A percentile compares a stretch with the other conserved stretches of the same genome.
These are phyloP conservation scores for Tulasnella sp. DNA, from an alignment of 768 basidiomycete genomes.

Conservation along the genomic window DNA sequence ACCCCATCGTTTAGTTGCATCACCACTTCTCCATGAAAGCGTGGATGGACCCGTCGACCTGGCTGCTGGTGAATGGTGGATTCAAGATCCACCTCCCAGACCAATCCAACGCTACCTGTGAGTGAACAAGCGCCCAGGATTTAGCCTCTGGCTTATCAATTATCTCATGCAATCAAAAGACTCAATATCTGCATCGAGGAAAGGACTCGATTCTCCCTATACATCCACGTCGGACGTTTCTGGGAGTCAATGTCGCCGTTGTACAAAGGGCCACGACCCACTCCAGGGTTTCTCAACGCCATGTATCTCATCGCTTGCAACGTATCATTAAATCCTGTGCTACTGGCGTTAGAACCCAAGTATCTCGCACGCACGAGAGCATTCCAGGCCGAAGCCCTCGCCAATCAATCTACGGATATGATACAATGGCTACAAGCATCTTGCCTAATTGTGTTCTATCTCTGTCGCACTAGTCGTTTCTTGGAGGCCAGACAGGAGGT, in stretches of 20 bases:
- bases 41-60: neutral
- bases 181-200: neutral
- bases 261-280: neutral
- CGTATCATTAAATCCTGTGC: conserved; percentile 2
- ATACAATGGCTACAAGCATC: conserved; percentile 15
- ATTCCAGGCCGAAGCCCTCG: conserved; percentile 7
- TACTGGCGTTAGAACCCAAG: neutral
- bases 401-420: neutral
- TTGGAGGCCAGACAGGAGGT: conserved; percentile 18
- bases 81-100: conserved; percentile 2
- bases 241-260: neutral
- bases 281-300: conserved; percentile 16
- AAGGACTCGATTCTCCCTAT: neutral
- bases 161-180: neutral
- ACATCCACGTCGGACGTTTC: conserved; percentile 12
- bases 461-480: conserved; percentile 13
- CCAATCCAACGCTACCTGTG: conserved; percentile 8
- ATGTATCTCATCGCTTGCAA: conserved; percentile 18
- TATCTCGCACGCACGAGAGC: conserved; percentile 14
- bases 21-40: no score
- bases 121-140: neutral
- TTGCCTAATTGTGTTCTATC: conserved; percentile 16
- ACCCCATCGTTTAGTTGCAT: no score
- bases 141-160: no score
- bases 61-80: conserved; percentile 13